These are phyloP conservation scores for Daldinia grandis DNA, from an alignment of 495 filamentous ascomycete genomes.

Conservation along the genomic window DNA sequence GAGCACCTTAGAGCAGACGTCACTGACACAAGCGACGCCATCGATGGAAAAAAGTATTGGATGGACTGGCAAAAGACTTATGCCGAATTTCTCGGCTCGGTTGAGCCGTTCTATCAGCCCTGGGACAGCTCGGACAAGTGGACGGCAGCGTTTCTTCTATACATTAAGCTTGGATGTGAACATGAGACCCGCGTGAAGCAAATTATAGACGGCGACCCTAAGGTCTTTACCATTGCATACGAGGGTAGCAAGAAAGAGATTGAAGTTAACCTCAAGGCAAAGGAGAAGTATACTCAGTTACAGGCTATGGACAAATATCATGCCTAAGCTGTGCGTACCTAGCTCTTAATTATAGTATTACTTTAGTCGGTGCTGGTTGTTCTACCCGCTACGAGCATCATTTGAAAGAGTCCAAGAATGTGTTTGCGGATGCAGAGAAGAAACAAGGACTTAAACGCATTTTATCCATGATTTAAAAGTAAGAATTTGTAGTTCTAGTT, in stretches of 20 bases:
- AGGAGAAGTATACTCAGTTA: neutral
- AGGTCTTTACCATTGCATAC: neutral
- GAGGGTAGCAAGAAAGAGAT: neutral
- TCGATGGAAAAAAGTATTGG: neutral
- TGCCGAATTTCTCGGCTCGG: neutral
- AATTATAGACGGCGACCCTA: neutral
- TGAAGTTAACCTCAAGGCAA: neutral
- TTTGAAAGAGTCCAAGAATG: too few species aligned
- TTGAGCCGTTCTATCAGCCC: constrained; percentile 7
- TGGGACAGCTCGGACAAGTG: constrained; percentile 25
- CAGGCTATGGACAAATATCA: too few species aligned
- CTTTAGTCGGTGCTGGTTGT: too few species aligned
- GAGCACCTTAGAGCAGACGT: constrained; percentile 7
- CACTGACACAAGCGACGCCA: neutral
- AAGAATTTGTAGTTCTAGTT: too few species aligned
- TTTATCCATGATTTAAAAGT: too few species aligned
- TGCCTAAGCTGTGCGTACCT: too few species aligned
- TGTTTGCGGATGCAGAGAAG: too few species aligned
- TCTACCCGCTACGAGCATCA: too few species aligned
- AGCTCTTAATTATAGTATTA: too few species aligned
- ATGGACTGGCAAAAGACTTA: constrained; percentile 9
- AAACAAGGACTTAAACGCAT: too few species aligned
- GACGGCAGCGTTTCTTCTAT: constrained; percentile 23
- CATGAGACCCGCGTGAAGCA: neutral
- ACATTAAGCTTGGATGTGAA: neutral